phyloP scores from a whole-genome alignment of 164 flowering plant genomes.

The Pachysandra terminalis region DNA sequence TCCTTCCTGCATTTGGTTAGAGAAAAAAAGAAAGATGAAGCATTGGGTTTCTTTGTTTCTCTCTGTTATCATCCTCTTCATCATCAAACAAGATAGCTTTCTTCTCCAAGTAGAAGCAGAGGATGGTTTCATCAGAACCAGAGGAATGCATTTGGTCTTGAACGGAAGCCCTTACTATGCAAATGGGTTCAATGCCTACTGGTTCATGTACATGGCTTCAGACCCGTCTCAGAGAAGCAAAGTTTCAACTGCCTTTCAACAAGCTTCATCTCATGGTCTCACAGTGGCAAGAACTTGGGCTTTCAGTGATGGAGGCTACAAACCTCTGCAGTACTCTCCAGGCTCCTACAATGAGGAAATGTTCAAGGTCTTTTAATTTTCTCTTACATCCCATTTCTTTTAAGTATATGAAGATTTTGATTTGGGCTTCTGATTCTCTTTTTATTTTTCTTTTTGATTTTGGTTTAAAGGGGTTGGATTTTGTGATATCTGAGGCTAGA shows the following conservation, averaged over 20 bases:
- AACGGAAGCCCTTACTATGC: constrained; percentile 65
- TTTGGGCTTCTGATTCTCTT: background rate
- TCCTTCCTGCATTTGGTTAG: background rate
- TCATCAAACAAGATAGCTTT: constrained; percentile 12
- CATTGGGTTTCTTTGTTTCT: constrained; percentile 22
- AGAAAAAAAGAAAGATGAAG: constrained; percentile 23
- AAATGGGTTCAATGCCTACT: constrained; percentile 91
- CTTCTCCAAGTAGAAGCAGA: constrained; percentile 29
- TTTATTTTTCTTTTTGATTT: background rate
- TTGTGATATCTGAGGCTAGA: constrained; percentile 70
- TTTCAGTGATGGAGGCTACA: constrained; percentile 67
- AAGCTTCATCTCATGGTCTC: constrained; percentile 59
- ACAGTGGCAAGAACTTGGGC: constrained; percentile 81
- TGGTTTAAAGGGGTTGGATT: constrained; percentile 42
- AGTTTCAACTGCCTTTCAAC: constrained; percentile 52
- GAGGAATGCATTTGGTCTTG: constrained; percentile 49
- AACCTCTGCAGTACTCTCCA: constrained; percentile 66
- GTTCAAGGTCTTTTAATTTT: constrained; percentile 49
- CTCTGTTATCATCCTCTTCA: constrained; percentile 17
- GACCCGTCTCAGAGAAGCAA: constrained; percentile 57
- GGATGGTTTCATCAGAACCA: constrained; percentile 47
- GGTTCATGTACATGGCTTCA: constrained; percentile 71
- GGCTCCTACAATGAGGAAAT: constrained; percentile 73
- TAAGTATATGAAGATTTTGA: background rate
- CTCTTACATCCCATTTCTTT: background rate